Percentiles rank a stretch among this genome's conserved stretches.
phyloP scores from a whole-genome alignment of 805 yeast species.

The Candida taoyuanica region DNA sequence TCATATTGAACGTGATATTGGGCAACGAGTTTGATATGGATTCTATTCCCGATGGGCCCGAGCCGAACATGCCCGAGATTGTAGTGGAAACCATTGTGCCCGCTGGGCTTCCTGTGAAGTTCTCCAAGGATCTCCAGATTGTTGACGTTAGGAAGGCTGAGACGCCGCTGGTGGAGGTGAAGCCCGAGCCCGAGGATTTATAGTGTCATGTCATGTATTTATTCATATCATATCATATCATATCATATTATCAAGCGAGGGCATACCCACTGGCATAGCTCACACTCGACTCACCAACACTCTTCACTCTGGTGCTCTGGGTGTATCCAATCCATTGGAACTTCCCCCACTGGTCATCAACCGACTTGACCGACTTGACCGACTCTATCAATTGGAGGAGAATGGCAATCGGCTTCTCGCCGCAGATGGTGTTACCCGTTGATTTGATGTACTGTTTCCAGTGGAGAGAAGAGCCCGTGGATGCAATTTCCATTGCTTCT shows the following conservation, averaged over 20 bases:
- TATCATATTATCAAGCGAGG: slow-evolving; percentile 1
- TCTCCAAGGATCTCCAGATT: slow-evolving; percentile 57
- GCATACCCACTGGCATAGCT: slow-evolving; percentile 80
- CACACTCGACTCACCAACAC: slow-evolving; percentile 68
- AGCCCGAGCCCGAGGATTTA: slow-evolving; percentile 10
- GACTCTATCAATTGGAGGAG: slow-evolving; percentile 51
- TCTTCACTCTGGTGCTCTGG: slow-evolving; percentile 59
- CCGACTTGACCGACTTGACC: slow-evolving; percentile 14
- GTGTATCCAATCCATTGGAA: slow-evolving; percentile 76
- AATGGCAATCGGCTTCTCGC: slow-evolving; percentile 75
- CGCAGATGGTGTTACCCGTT: slow-evolving; percentile 92
- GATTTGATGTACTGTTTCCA: slow-evolving; percentile 65
- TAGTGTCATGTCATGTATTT: background rate
- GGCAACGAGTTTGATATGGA: slow-evolving; percentile 48
- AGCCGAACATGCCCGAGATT: slow-evolving; percentile 65
- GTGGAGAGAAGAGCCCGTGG: slow-evolving; percentile 46
- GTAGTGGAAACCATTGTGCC: slow-evolving; percentile 65
- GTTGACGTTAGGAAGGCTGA: slow-evolving; percentile 35
- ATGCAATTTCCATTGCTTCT: slow-evolving; percentile 60
- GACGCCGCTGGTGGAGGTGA: slow-evolving; percentile 13
- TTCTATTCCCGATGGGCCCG: slow-evolving; percentile 63
- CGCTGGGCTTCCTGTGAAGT: slow-evolving; percentile 49
- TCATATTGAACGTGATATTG: slow-evolving; percentile 58
- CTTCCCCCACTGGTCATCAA: slow-evolving; percentile 23
- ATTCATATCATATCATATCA: background rate